Percentiles rank a stretch among this genome's conserved stretches.
These are phyloP conservation scores for Polyplosphaeria fusca DNA, from an alignment of 495 filamentous ascomycete species.

Conservation along the genomic window DNA sequence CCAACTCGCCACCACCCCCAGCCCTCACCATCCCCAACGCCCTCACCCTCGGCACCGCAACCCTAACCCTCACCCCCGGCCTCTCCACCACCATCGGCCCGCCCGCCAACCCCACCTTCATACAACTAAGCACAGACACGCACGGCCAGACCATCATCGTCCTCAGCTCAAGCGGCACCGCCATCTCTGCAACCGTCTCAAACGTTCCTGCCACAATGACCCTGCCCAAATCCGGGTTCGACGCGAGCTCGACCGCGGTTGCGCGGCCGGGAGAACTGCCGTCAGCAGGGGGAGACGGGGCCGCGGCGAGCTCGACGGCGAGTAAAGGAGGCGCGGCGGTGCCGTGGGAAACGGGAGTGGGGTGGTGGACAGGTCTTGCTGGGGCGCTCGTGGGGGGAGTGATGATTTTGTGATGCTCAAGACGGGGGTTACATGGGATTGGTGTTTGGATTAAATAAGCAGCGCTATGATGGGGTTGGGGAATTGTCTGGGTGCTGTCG, in stretches of 20 bases:
- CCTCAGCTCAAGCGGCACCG: slow-evolving; percentile 19
- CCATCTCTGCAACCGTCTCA: slow-evolving; percentile 20
- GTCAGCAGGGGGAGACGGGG: neutral
- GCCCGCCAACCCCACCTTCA: neutral
- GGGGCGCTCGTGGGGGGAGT: neutral
- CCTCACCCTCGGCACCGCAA: slow-evolving; percentile 10
- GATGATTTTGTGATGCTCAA: neutral
- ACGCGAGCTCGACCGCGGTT: slow-evolving; percentile 1
- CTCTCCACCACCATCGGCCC: slow-evolving; percentile 19
- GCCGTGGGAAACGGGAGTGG: neutral
- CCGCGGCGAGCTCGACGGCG: neutral
- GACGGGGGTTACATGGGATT: no score
- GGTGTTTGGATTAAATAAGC: no score
- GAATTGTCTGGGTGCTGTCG: no score
- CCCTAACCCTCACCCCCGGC: slow-evolving; percentile 20
- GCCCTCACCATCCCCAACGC: neutral
- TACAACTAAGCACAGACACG: slow-evolving; percentile 8
- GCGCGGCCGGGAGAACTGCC: neutral
- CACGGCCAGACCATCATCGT: slow-evolving; percentile 18
- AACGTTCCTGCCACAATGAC: slow-evolving; percentile 9
- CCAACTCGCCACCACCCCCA: slow-evolving; percentile 9
- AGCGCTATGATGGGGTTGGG: no score
- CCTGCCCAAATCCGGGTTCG: slow-evolving; percentile 8
- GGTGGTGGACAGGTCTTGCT: neutral
- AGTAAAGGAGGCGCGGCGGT: neutral